These are phyloP conservation scores for Blepharisma japonicum DNA, from an alignment of 73 alveolate genomes.

Conservation along the genomic window DNA sequence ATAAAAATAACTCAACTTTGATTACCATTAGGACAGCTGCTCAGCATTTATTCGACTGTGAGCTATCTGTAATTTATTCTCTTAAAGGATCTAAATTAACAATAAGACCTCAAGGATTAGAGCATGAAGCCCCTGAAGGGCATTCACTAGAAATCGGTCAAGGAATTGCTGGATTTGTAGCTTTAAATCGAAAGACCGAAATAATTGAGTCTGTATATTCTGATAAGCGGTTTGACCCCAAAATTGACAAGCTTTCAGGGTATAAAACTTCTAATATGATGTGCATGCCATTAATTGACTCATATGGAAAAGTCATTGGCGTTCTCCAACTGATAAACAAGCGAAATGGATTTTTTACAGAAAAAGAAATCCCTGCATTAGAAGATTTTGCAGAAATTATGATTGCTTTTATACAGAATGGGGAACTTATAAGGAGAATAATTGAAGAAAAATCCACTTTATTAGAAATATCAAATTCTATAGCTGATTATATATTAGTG, in stretches of 20 bases:
- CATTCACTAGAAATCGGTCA: not conserved
- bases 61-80: not conserved
- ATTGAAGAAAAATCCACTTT: not conserved
- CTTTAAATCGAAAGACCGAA: not conserved
- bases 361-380: not conserved
- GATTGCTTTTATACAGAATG: not conserved
- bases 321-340: not conserved
- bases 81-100: not conserved
- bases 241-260: conserved; percentile 10
- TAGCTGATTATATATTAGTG: conserved; percentile 3
- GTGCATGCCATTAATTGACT: not conserved
- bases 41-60: not conserved
- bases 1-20: not conserved
- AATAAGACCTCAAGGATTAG: not conserved
- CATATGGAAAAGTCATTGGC: not conserved
- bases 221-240: conserved; percentile 10
- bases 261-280: conserved; percentile 14
- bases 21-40: not conserved
- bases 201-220: not conserved
- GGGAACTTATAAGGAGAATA: not conserved
- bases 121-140: not conserved
- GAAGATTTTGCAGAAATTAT: conserved; percentile 6
- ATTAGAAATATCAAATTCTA: conserved; percentile 11
- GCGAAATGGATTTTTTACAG: not conserved
- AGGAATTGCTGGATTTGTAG: conserved; percentile 2